Conservation (phyloP, 2,329 filamentous ascomycete species). For the Penicillium sp. region DNA sequence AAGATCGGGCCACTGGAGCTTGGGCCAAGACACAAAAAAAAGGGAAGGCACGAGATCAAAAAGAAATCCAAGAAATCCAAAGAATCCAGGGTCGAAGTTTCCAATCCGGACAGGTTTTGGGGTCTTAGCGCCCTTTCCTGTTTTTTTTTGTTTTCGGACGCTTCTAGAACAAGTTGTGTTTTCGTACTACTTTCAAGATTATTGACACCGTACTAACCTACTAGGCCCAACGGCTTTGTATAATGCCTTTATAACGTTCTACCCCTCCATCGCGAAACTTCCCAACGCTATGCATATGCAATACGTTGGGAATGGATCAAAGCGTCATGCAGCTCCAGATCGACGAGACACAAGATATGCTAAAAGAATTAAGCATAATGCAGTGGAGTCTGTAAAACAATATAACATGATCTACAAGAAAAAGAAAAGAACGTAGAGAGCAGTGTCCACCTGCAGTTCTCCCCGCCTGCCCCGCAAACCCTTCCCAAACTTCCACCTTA, state of each 20-base stretch:
- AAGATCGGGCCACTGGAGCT: neutral
- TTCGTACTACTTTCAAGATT: neutral
- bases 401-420: neutral
- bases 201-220: too few relatives aligned
- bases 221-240: too few relatives aligned
- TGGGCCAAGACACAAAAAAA: conserved; percentile 2
- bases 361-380: conserved; percentile 2
- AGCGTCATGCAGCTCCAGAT: conserved; percentile 1
- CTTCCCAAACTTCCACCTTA: conserved; percentile 2
- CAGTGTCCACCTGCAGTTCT: conserved; percentile 1
- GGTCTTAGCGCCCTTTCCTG: conserved; percentile 3
- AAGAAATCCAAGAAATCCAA: conserved; percentile 8
- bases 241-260: too few relatives aligned
- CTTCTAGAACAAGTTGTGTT: conserved; percentile 19
- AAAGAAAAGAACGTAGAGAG: neutral
- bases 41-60: conserved; percentile 7
- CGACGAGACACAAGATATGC: neutral
- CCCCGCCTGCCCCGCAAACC: conserved; percentile 25
- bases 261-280: neutral
- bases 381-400: neutral
- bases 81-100: conserved; percentile 5
- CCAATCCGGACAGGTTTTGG: conserved; percentile 1
- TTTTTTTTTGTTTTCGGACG: conserved; percentile 14
- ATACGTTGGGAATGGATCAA: neutral
- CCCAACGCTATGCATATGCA: conserved; percentile 1